Evolutionary conservation across 1,139 yeast genomes (phyloP).

Genomic region (Pichia sp.): DNA sequence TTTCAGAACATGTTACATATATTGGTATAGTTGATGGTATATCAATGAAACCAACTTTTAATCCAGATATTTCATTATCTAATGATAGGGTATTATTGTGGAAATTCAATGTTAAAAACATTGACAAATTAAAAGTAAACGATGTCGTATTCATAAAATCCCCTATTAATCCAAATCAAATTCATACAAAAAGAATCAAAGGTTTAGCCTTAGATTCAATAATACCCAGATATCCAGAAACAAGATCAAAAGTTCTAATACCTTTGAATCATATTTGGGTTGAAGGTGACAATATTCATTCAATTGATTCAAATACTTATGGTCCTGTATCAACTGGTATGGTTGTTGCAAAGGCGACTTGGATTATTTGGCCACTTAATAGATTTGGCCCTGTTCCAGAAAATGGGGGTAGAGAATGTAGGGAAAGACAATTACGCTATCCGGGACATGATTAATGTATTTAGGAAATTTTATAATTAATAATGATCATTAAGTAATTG

Average conservation of each 20-base stretch:
- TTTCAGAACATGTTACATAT: constrained; percentile 66
- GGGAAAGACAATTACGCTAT: constrained; percentile 38
- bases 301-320: constrained; percentile 75
- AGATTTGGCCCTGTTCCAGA: constrained; percentile 33
- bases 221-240: constrained; percentile 57
- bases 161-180: constrained; percentile 67
- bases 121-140: constrained; percentile 45
- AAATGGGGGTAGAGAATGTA: constrained; percentile 36
- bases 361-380: constrained; percentile 58
- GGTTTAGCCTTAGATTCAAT: constrained; percentile 48
- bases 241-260: constrained; percentile 50
- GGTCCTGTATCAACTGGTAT: constrained; percentile 82
- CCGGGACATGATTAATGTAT: constrained; percentile 24
- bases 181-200: constrained; percentile 70
- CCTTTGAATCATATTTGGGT: constrained; percentile 89
- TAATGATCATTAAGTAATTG: not conserved
- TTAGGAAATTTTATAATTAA: not conserved
- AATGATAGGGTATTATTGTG: constrained; percentile 67
- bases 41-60: constrained; percentile 88
- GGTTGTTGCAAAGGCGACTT: constrained; percentile 64
- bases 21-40: constrained; percentile 74
- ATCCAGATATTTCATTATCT: constrained; percentile 39
- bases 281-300: constrained; percentile 84
- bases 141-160: constrained; percentile 76
- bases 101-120: constrained; percentile 51